Evolutionary conservation across 1,139 yeast genomes (phyloP), one percentile per base, ranked within the genome.

Genomic region (Candida buenavistaensis): DNA sequence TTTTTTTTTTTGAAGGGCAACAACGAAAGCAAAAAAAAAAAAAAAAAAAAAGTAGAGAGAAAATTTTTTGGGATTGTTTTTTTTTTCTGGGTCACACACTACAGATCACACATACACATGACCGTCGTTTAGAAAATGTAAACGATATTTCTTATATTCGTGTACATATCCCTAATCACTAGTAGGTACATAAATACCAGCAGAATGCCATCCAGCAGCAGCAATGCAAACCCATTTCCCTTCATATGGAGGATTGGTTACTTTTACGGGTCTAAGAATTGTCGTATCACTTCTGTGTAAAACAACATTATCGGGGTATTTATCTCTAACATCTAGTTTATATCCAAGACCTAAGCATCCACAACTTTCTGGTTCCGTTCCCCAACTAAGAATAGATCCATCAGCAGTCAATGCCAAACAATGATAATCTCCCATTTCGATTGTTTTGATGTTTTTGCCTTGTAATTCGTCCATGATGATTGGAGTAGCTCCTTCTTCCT

Each of bases 191-290:
- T 47, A 62, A 12, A 66, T 54, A 1, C 72, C 92, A 28, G 81
- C 80, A 1, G 88, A 78, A 39, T 84, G 94, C 94, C 92, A 84
- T 2, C 95, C 95, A n/a, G 81, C 78, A 9, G 88, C 85, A 2
- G 84, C 71, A 31, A 80, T 69, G 1, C 77, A 75, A 43, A 51
- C 48, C 75, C 75, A 54, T 46, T 68, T 62, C 0, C 78, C 78
- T 2, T 54, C 54, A 5, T 45, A 42, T 2, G 52, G 48, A 0
- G 63, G 59, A 17, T 46, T 47, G 14, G 43, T 43, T 4, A 80
- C 66, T 23, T 50, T 51, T 1, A 65, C 56, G 0, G 90, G 90
- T 24, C 50, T 60, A 1, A 35, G 35, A 0, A 79, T 75, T 12
- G 62, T 55, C 32, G 64, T 50, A 5, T 73, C 77, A n/a, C 57